Evolutionary conservation across 2,329 filamentous ascomycete genomes (phyloP), one percentile per base, ranked within the genome.

Genomic region (Madurella fahalii): DNA sequence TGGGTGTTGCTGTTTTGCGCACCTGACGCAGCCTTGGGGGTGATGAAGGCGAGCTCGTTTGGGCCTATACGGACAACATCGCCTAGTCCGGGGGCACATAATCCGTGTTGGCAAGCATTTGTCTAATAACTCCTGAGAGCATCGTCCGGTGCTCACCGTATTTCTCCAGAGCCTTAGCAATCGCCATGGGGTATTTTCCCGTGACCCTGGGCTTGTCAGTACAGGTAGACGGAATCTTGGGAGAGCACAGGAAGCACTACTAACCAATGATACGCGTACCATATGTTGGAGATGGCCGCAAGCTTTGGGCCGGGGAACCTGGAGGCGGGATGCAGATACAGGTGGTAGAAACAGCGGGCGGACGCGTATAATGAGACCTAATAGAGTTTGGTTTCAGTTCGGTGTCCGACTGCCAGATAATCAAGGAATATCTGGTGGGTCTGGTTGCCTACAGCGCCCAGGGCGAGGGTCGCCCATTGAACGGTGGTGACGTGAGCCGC

Each of bases 281-380:
- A 1, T 58, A 58, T 2, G 31, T 34, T 34, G 7, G 31, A 34
- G 31, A 61, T 12, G 0, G 64, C 63, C 1, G 59, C 54, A 16
- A 59, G n/a, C 25, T 57, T 59, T 7, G 59, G 64, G 4, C 62
- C 62, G 0, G 64, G 63, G 18, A 63, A 56, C 12, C 45, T 50
- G 2, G 61, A 52, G 5, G 65, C 51, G 5, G 64, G 65, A 40
- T 67, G 61, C 34, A 64, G 60, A 20, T 60, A 50, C 17, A 64
- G 31, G 30, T 56, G 43, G 45, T 60, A 63, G 16, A 65, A 44
- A 34, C 31, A 34, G 31, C 31, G 31, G 12, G 12, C 31, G 7
- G 31, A 34, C 31, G 31, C 31, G 31, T 34, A 34, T 12, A 34
- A 12, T 12, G 31, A 34, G 31, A 34, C 31, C 31, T 34, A 34